A percentile compares a stretch with the other conserved stretches of the same genome.
Evolutionary conservation across 139 green algal genomes (phyloP).

Genomic region (Pycnococcus provasolii): DNA sequence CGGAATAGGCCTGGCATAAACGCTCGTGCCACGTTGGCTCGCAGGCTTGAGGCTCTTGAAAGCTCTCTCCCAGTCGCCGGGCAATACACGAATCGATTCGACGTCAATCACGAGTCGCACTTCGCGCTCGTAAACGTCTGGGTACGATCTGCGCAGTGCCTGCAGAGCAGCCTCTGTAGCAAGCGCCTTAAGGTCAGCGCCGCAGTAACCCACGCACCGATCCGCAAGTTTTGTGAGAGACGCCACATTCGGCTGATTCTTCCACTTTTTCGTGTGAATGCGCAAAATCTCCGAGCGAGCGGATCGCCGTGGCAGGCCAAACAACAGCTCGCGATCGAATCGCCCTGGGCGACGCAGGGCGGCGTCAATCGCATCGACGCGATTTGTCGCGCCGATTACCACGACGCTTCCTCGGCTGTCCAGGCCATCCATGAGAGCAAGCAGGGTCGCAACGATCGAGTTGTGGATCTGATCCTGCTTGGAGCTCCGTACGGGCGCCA

Average conservation of each 20-base stretch:
- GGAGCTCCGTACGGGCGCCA: conserved; percentile 63
- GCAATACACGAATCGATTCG: conserved; percentile 40
- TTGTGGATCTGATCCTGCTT: conserved; percentile 95
- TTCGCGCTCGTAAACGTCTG: conserved; percentile 75
- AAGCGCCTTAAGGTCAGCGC: conserved; percentile 86
- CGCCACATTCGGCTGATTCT: conserved; percentile 36
- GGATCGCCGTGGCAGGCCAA: conserved; percentile 49
- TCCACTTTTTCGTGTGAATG: conserved; percentile 82
- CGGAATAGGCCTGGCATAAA: conserved; percentile 48
- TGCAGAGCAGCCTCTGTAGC: conserved; percentile 80
- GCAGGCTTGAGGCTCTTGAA: conserved; percentile 61
- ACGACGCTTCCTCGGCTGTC: conserved; percentile 68
- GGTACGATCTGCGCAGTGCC: conserved; percentile 73
- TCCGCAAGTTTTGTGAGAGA: conserved; percentile 56
- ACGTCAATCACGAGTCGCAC: conserved; percentile 66
- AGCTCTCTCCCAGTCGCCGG: conserved; percentile 67
- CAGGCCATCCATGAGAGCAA: conserved; percentile 92
- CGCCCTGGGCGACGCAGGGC: conserved; percentile 54
- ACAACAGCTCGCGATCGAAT: conserved; percentile 68
- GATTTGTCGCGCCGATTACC: conserved; percentile 63
- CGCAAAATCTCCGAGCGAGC: conserved; percentile 67
- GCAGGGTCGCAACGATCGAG: conserved; percentile 85
- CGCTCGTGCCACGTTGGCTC: conserved; percentile 50
- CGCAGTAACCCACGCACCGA: conserved; percentile 72
- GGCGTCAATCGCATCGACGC: conserved; percentile 60